Percentiles rank a stretch among this genome's conserved stretches.
These are phyloP conservation scores for Fusarium caatingaense DNA, from an alignment of 2,329 filamentous ascomycete species.

Conservation along the genomic window DNA sequence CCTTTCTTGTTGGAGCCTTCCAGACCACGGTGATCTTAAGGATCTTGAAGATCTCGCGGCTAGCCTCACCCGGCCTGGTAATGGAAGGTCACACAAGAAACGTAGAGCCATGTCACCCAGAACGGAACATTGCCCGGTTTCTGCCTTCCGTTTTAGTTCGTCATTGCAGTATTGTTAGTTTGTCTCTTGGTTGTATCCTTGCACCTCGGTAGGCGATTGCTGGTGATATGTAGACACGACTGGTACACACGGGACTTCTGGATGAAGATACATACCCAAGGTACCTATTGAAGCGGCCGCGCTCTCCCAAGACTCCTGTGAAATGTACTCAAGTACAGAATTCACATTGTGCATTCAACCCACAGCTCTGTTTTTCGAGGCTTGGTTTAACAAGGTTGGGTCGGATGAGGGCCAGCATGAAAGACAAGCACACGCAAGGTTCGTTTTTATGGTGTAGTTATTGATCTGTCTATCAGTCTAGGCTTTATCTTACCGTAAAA, in stretches of 20 bases:
- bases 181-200: constrained; percentile 11
- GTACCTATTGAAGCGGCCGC: constrained; percentile 18
- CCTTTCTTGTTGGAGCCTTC: constrained; percentile 50
- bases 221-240: not conserved
- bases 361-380: not conserved
- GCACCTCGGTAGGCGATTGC: not conserved
- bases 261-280: not conserved
- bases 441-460: not conserved
- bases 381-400: not conserved
- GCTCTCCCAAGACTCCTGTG: not conserved
- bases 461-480: not conserved
- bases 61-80: constrained; percentile 52
- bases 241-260: not conserved
- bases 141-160: constrained; percentile 37
- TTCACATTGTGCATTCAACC: not conserved
- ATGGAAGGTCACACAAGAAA: constrained; percentile 16
- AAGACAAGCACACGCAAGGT: not conserved
- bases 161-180: not conserved
- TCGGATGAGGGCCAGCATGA: not conserved
- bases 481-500: not conserved
- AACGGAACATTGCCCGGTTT: constrained; percentile 20
- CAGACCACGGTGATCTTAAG: constrained; percentile 54
- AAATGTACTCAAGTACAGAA: not conserved
- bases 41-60: constrained; percentile 56
- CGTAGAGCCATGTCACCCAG: constrained; percentile 1